Evolutionary conservation across 2,329 filamentous ascomycete genomes (phyloP), one percentile per base, ranked within the genome.

Genomic region (Calonectria crousiana): DNA sequence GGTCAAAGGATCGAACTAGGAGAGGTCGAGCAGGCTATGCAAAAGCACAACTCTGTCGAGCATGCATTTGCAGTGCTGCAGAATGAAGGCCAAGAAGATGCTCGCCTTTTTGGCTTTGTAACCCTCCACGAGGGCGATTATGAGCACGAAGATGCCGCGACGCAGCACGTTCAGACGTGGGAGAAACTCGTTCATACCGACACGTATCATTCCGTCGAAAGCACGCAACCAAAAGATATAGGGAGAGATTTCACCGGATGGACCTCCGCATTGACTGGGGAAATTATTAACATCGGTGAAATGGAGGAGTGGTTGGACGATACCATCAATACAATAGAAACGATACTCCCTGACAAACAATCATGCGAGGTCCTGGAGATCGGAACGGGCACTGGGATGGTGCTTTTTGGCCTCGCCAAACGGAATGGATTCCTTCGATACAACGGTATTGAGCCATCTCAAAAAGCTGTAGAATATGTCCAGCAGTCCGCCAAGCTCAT

Each of bases 1-100:
- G 92, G 92, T 14, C 90, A 88, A 69, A 81, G 90, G 64, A 84
- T 90, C 56, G 92, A 89, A 81, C 83, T 89, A 4, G 75, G 71
- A 2, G 81, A 81, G 44, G 71, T 83, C 10, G 81, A 82, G 51
- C 51, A 71, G 38, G 6, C 8, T 0, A 20, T 52, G 1, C 36
- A 36, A 14, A 4, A 2, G 6, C 56, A 60, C 28, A 1, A 1
- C 1, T 13, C 8, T 16, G 56, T 41, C 6, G 5, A 18, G 6
- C n/a, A 60, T 28, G 56, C 34, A 2, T 6, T 23, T 2, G 56
- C 32, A 9, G 32, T 53, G 0, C 2, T 53, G 26, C 13, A 28
- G 14, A 2, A 32, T 2, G 14, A 32, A 2, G 13, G 4, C 16
- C 4, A 9, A 1, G 13, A 9, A 18, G 51, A 30, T 1, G 3